Percentiles rank a stretch among this genome's conserved stretches.
Evolutionary conservation across 176 grass and related monocot species (phyloP).

Genomic region (Hyparrhenia diplandra): DNA sequence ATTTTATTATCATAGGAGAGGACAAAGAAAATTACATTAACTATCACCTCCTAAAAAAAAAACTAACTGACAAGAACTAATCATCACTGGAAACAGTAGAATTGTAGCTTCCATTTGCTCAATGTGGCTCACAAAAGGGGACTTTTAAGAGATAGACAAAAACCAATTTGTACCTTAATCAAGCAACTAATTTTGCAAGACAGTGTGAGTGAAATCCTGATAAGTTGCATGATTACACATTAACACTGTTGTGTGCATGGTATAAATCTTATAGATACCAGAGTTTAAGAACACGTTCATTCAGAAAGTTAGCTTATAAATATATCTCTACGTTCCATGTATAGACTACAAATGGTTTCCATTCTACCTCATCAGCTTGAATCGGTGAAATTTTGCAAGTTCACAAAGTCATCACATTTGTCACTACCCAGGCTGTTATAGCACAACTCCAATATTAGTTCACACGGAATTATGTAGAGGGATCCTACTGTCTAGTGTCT

Average conservation of each 20-base stretch:
- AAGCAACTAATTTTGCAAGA: not conserved
- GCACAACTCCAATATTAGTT: not conserved
- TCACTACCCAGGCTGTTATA: not conserved
- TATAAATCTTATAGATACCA: not conserved
- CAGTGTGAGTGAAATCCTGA: not conserved
- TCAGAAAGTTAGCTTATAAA: not conserved
- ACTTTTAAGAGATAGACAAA: not conserved
- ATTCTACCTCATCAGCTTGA: conserved; percentile 5
- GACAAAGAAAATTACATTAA: not conserved
- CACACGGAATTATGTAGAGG: not conserved
- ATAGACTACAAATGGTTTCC: not conserved
- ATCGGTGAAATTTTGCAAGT: conserved; percentile 9
- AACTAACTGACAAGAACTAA: not conserved
- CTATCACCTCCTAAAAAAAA: not conserved
- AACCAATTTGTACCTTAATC: not conserved
- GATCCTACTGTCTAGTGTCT: too few relatives aligned
- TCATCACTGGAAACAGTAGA: conserved; percentile 1
- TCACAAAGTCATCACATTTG: not conserved
- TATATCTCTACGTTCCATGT: not conserved
- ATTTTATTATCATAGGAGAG: not conserved
- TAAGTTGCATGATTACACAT: not conserved
- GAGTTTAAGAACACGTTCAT: not conserved
- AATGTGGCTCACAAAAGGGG: not conserved
- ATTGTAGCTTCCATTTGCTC: conserved; percentile 13
- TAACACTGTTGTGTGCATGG: not conserved